phyloP scores from a whole-genome alignment of 352 stramenopile species.

The Pythium grandisporangium region DNA sequence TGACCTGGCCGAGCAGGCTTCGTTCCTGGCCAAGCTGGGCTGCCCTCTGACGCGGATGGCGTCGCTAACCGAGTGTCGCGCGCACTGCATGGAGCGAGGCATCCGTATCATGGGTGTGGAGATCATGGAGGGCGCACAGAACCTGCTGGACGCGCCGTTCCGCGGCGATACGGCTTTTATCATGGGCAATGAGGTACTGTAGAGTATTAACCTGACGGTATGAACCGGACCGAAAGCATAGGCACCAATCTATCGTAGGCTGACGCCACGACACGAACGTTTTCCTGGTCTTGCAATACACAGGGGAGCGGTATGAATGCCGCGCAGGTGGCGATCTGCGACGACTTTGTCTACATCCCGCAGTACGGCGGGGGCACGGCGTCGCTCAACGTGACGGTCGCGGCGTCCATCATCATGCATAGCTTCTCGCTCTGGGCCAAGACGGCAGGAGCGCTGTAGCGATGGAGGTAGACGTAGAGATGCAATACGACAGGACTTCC shows the following conservation, averaged over 20 bases:
- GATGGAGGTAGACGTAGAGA: no score
- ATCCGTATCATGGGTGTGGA: conserved; percentile 92
- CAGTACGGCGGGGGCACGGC: conserved; percentile 93
- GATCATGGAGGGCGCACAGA: conserved; percentile 83
- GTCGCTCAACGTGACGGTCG: conserved; percentile 95
- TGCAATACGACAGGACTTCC: no score
- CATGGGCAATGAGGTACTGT: conserved; percentile 90
- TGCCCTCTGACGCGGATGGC: conserved; percentile 57
- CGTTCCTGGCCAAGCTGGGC: conserved; percentile 31
- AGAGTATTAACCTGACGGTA: conserved; percentile 1
- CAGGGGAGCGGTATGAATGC: conserved; percentile 88
- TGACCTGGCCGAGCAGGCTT: conserved; percentile 39
- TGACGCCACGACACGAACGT: no score
- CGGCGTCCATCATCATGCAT: conserved; percentile 91
- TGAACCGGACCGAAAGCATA: no score
- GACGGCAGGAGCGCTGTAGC: no score
- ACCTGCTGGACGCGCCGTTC: conserved; percentile 63
- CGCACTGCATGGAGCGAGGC: conserved; percentile 34
- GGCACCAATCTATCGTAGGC: no score
- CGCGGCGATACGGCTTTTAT: conserved; percentile 88
- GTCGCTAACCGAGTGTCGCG: conserved; percentile 74
- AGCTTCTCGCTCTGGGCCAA: conserved; percentile 77
- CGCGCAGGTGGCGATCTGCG: conserved; percentile 88
- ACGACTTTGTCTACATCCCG: conserved; percentile 92
- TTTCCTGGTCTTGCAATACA: no score